A percentile compares a stretch with the other conserved stretches of the same genome.
Evolutionary conservation across 2,329 filamentous ascomycete species (phyloP).

Genomic region (Ophiognomonia clavigignenti-juglandacearum): DNA sequence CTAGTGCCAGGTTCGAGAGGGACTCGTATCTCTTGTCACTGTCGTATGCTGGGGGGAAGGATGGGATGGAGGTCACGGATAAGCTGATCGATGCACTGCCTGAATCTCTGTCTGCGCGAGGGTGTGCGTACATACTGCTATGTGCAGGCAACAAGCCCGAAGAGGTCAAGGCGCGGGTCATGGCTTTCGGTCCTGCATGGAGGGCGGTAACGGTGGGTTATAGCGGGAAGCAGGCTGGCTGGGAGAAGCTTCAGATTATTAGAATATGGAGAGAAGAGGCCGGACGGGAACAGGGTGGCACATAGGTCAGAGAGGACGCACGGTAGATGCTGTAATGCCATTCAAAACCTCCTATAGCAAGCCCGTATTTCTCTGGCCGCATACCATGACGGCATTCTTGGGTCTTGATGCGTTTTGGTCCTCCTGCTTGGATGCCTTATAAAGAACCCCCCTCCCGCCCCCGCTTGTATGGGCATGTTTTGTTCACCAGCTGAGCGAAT

Average conservation of each 20-base stretch:
- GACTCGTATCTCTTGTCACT: conserved; percentile 81
- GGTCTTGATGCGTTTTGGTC: conserved; percentile 2
- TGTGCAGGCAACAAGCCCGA: conserved; percentile 88
- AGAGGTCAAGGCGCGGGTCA: conserved; percentile 61
- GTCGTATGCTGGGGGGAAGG: conserved; percentile 80
- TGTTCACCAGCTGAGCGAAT: too few species aligned
- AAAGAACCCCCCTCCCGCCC: too few species aligned
- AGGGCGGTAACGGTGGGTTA: conserved; percentile 69
- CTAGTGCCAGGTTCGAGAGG: conserved; percentile 57
- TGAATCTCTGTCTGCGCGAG: conserved; percentile 54
- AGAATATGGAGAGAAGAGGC: conserved; percentile 65
- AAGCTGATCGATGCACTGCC: conserved; percentile 69
- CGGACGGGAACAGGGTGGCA: background rate
- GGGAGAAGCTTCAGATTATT: conserved; percentile 90
- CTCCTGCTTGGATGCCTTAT: too few species aligned
- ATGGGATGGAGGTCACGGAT: conserved; percentile 93
- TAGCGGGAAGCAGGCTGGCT: conserved; percentile 84
- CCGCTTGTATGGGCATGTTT: too few species aligned
- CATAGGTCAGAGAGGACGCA: conserved; percentile 8
- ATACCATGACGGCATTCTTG: background rate
- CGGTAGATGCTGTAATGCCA: conserved; percentile 6
- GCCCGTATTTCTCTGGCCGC: background rate
- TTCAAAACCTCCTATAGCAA: conserved; percentile 1
- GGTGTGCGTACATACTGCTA: conserved; percentile 83
- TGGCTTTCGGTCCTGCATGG: conserved; percentile 56